Conservation (phyloP, 768 basidiomycete species). For the Hericium coralloides region DNA sequence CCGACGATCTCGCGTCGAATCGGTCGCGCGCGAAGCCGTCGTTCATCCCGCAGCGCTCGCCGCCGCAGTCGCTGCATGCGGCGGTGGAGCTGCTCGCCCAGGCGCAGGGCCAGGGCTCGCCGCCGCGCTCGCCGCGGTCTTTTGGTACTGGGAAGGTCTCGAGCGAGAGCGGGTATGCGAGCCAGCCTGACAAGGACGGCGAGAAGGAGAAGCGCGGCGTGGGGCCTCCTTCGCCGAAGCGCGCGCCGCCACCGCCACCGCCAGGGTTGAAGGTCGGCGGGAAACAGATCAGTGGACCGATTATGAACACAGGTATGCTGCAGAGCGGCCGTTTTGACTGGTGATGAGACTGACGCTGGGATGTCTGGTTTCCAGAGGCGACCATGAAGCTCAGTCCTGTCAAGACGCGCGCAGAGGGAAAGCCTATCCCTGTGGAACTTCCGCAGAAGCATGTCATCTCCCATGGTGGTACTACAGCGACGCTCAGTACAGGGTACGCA, state of each 20-base stretch:
- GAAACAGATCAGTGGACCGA: conserved; percentile 60
- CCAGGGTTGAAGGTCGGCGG: conserved; percentile 25
- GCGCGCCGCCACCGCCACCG: conserved; percentile 1
- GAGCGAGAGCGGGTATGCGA: conserved; percentile 14
- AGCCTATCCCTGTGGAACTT: conserved; percentile 51
- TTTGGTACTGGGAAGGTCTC: conserved; percentile 3
- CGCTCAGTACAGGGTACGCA: conserved; percentile 59
- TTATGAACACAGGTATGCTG: conserved; percentile 54
- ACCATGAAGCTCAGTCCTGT: conserved; percentile 70
- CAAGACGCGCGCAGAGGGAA: conserved; percentile 49
- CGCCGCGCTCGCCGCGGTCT: conserved; percentile 6
- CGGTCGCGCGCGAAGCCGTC: conserved; percentile 31
- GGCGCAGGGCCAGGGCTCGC: conserved; percentile 4
- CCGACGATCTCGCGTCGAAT: conserved; percentile 26
- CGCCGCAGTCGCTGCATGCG: conserved; percentile 65
- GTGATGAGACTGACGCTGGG: not conserved
- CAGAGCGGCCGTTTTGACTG: not conserved
- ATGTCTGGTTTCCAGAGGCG: conserved; percentile 34
- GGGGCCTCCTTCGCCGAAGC: not conserved
- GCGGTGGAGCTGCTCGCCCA: conserved; percentile 56
- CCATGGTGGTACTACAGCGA: conserved; percentile 23
- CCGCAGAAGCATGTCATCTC: conserved; percentile 4
- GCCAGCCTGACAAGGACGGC: not conserved
- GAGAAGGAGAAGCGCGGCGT: not conserved
- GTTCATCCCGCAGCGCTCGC: conserved; percentile 43